phyloP scores from a whole-genome alignment of 1,284 basidiomycete species.

The Pyrrhoderma noxium region DNA sequence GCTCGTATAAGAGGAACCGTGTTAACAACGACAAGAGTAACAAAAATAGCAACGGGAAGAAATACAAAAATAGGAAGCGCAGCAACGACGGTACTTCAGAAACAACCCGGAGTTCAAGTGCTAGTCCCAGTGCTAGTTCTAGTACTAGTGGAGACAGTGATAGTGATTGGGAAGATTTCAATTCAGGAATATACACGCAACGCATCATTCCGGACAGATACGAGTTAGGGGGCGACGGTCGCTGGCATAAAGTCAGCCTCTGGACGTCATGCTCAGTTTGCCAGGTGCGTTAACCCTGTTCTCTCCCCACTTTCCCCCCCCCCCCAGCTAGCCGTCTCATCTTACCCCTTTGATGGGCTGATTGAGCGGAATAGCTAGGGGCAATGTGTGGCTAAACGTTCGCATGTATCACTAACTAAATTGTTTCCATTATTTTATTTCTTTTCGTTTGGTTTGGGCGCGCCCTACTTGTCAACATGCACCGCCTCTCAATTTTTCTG shows the following conservation, averaged over 20 bases:
- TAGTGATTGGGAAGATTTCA: neutral
- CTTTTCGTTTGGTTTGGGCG: neutral
- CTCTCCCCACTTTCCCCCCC: constrained; percentile 3
- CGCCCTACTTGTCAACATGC: neutral
- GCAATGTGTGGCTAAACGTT: too few relatives aligned
- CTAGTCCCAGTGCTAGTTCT: neutral
- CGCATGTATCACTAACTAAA: too few relatives aligned
- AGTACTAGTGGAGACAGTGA: neutral
- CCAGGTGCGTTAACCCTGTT: constrained; percentile 25
- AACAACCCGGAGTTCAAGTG: neutral
- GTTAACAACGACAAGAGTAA: neutral
- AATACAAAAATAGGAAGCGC: too few relatives aligned
- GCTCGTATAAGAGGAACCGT: neutral
- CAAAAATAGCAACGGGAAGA: neutral
- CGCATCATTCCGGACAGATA: constrained; percentile 47
- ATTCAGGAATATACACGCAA: constrained; percentile 13
- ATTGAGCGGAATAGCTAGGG: too few relatives aligned
- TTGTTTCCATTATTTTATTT: constrained; percentile 10
- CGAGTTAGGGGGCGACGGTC: constrained; percentile 45
- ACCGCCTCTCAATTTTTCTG: neutral
- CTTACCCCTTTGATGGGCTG: too few relatives aligned
- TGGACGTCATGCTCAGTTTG: constrained; percentile 57
- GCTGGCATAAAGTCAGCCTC: constrained; percentile 49
- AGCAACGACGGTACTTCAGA: neutral
- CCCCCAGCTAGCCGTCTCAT: too few relatives aligned